A percentile compares a stretch with the other conserved stretches of the same genome.
Conservation (phyloP, 768 basidiomycete genomes). For the Psilocybe cubensis region DNA sequence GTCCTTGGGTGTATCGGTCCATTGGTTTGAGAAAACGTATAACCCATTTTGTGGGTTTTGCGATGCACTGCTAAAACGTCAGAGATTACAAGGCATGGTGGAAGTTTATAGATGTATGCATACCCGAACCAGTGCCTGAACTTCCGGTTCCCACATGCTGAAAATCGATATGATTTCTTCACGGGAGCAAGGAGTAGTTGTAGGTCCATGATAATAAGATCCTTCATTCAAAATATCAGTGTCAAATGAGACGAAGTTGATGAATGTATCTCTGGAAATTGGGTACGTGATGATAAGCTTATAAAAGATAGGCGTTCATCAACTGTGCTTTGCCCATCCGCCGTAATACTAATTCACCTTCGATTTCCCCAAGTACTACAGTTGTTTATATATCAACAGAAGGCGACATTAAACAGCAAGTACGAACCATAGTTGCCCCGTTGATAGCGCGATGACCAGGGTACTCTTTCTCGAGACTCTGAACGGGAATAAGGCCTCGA, state of each 20-base stretch:
- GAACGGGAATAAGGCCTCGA: constrained; percentile 36
- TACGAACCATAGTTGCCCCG: constrained; percentile 28
- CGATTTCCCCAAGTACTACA: background rate
- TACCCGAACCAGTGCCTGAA: constrained; percentile 47
- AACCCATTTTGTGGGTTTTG: constrained; percentile 46
- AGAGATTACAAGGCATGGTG: background rate
- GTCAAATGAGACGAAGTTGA: constrained; percentile 53
- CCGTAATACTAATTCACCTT: background rate
- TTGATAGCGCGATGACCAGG: constrained; percentile 33
- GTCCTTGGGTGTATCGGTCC: constrained; percentile 39
- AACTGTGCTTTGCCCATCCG: background rate
- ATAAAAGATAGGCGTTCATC: background rate
- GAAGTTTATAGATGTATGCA: constrained; percentile 6
- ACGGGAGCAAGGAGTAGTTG: constrained; percentile 23
- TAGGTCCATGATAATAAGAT: constrained; percentile 30
- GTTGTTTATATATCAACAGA: background rate
- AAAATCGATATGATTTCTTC: constrained; percentile 44
- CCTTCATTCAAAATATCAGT: constrained; percentile 32
- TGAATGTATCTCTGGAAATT: constrained; percentile 46
- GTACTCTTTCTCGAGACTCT: constrained; percentile 24
- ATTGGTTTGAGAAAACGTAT: constrained; percentile 44
- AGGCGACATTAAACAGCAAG: background rate
- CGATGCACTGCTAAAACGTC: constrained; percentile 31
- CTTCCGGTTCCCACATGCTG: constrained; percentile 48
- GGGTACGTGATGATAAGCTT: constrained; percentile 24